Base-by-base conservation (phyloP, 805 yeast genomes). In the Wickerhamiella domercqiae region DNA sequence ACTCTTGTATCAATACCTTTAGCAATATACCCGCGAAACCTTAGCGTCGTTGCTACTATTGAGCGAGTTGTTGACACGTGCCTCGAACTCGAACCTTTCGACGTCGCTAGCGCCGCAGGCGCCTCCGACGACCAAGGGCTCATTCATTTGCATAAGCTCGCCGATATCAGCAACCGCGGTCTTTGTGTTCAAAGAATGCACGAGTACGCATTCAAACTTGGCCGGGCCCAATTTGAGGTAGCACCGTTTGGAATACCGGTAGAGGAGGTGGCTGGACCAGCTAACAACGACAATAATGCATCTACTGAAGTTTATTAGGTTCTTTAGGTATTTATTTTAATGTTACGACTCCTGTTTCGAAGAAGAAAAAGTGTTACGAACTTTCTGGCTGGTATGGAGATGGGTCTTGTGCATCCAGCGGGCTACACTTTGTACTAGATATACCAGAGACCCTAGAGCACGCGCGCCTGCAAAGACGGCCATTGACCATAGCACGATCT, bases 201-300 rank as follows among this genome's bases (percentile, higher is more conserved):
- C 41, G 96, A 86, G 57, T 77, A 71, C 55, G 83, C 94, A 4
- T 87, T 86, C 60, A 75, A 76, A 52, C 81, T 83, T 46, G 87
- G 94, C 11, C 69, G 79, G 44, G 73, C 74, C 55, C 74, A 70
- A 49, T 83, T 87, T 53, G 94, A 81, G 50, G 77, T 90, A 37
- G 87, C 81, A 47, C 82, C 76, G 50, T 90, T 95, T 94, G 82
- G 94, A n/a, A 90, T 90, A 36, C 97, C 98, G 0, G 94, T 87
- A 2, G 93, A 78, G 40, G 77, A 67, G 13, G 68, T 21, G 26
- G 7, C 31, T 7, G 31, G 31, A 11, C 17, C 31, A 29, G 30
- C 30, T 14, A n/a, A 7, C n/a, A 13, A 28, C 30, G 6, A 28
- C 7, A 7, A 7, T 14, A 17, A 14, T 17, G 30, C n/a, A 17